These are phyloP conservation scores for Candida piceae DNA, from an alignment of 805 yeast species.

Conservation along the genomic window DNA sequence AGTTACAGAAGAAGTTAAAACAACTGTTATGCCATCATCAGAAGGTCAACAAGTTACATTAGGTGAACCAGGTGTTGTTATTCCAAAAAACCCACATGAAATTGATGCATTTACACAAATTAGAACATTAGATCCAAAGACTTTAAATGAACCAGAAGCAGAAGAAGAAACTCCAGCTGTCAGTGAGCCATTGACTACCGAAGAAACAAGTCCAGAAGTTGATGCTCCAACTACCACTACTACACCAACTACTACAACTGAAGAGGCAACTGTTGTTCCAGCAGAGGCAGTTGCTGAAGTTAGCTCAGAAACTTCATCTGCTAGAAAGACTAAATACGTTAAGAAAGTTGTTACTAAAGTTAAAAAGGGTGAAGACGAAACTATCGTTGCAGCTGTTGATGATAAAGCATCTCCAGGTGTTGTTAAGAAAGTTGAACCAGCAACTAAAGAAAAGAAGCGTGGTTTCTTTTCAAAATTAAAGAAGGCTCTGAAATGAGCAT, in stretches of 20 bases:
- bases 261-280: conserved; percentile 7
- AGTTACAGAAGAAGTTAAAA: conserved; percentile 4
- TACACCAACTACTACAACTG: conserved; percentile 27
- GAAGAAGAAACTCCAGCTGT: conserved; percentile 38
- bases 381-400: conserved; percentile 9
- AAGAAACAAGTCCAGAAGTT: no score
- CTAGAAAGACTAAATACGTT: conserved; percentile 25
- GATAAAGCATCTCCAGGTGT: conserved; percentile 10
- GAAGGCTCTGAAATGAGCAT: conserved; percentile 35
- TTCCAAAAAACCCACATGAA: conserved; percentile 60
- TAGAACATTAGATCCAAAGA: conserved; percentile 51
- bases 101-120: conserved; percentile 61
- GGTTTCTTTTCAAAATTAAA: conserved; percentile 39
- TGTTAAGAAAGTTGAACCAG: conserved; percentile 8
- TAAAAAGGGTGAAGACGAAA: conserved; percentile 20
- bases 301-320: conserved; percentile 10
- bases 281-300: conserved; percentile 4
- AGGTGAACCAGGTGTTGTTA: conserved; percentile 71
- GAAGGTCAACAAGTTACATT: conserved; percentile 40
- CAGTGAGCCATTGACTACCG: no score
- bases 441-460: conserved; percentile 33
- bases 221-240: conserved; percentile 6
- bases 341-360: conserved; percentile 29
- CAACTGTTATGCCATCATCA: conserved; percentile 42
- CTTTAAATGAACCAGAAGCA: conserved; percentile 42